These are phyloP conservation scores for Syncephalastrum monosporum DNA, from an alignment of 371 early-diverging fungal species.

Conservation along the genomic window DNA sequence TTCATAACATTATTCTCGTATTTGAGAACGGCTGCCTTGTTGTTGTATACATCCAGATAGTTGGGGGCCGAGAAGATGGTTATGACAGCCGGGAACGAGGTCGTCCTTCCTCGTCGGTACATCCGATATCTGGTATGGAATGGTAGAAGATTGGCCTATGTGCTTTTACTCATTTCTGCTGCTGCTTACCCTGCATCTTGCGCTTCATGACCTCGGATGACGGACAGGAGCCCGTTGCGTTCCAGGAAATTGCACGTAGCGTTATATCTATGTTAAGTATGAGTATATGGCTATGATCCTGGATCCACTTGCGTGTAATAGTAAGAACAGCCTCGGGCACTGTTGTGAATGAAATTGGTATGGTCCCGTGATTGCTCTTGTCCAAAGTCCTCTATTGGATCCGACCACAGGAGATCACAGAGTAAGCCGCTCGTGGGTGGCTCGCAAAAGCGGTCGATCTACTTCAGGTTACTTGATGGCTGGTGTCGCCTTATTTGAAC, in stretches of 20 bases:
- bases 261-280: conserved; percentile 59
- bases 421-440: conserved; percentile 94
- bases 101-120: conserved; percentile 91
- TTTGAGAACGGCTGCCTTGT: conserved; percentile 96
- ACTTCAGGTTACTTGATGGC: not conserved
- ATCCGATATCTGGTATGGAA: conserved; percentile 63
- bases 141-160: conserved; percentile 1
- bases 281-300: not conserved
- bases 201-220: conserved; percentile 98
- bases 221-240: conserved; percentile 86
- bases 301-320: conserved; percentile 67
- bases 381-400: conserved; percentile 95
- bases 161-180: conserved; percentile 2
- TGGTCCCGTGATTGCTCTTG: conserved; percentile 63
- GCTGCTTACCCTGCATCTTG: conserved; percentile 83
- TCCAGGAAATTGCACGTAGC: conserved; percentile 93
- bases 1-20: conserved; percentile 97
- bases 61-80: conserved; percentile 98
- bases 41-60: conserved; percentile 96
- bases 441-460: conserved; percentile 94
- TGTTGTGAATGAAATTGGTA: conserved; percentile 85
- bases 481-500: conserved; percentile 1
- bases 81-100: conserved; percentile 94
- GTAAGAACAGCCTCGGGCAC: conserved; percentile 95
- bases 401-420: conserved; percentile 98